Evolutionary conservation across 1,139 yeast genomes (phyloP).

Genomic region (Yamadazyma buinensis): DNA sequence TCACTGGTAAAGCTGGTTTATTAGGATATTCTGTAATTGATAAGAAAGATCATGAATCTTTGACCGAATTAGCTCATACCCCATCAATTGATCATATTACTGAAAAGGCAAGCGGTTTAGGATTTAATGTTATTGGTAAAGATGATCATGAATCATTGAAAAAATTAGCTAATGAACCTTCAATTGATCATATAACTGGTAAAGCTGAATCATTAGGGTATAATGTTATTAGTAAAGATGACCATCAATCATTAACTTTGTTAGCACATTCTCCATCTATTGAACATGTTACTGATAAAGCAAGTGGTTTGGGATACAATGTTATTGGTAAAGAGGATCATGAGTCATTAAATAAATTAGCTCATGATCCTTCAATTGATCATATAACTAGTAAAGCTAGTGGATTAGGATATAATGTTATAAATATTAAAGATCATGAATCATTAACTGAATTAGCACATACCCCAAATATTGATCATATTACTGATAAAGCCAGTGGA

Average conservation of each 20-base stretch:
- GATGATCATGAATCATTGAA: conserved; percentile 17
- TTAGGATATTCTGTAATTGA: conserved; percentile 10
- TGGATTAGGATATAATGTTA: conserved; percentile 10
- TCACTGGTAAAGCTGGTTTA: conserved; percentile 16
- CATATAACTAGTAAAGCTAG: conserved; percentile 26
- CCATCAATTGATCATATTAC: conserved; percentile 26
- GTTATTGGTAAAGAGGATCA: conserved; percentile 19
- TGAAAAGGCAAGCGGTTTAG: conserved; percentile 17
- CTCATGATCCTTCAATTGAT: conserved; percentile 24
- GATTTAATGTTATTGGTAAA: conserved; percentile 19
- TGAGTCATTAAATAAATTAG: conserved; percentile 11
- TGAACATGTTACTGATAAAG: conserved; percentile 16
- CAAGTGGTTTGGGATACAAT: conserved; percentile 10
- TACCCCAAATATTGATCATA: conserved; percentile 26
- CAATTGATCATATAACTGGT: conserved; percentile 21
- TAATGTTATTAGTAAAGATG: conserved; percentile 15
- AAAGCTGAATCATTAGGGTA: conserved; percentile 22
- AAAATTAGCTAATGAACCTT: conserved; percentile 19
- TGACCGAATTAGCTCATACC: conserved; percentile 13
- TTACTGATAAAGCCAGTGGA: conserved; percentile 22
- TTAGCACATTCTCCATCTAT: conserved; percentile 20
- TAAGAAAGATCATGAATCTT: conserved; percentile 9
- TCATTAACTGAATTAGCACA: conserved; percentile 14
- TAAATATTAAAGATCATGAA: conserved; percentile 7
- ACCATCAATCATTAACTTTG: conserved; percentile 6